Evolutionary conservation across 1,284 basidiomycete species (phyloP).

Genomic region (Ceratobasidium sp.): DNA sequence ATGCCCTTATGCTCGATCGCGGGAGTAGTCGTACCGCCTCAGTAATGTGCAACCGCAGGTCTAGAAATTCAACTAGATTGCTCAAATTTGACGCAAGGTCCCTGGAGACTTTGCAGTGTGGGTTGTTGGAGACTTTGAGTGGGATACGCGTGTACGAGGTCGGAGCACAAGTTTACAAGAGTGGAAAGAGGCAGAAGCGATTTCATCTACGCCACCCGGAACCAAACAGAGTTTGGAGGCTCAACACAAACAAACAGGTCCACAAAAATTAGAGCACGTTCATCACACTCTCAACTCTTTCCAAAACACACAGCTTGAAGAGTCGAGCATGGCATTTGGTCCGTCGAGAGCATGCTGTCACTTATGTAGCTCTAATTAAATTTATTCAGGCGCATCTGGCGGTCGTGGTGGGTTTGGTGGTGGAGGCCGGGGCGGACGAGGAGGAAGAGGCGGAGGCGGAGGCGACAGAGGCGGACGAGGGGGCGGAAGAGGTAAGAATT

Average conservation of each 20-base stretch:
- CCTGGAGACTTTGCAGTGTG: background rate
- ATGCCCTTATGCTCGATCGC: background rate
- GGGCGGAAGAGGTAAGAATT: constrained; percentile 40
- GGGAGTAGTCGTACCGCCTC: background rate
- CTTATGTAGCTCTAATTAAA: background rate
- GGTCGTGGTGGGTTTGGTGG: constrained; percentile 49
- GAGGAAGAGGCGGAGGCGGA: constrained; percentile 46
- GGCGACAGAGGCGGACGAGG: constrained; percentile 46
- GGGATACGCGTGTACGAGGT: background rate
- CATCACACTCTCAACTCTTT: constrained; percentile 11
- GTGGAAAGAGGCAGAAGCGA: constrained; percentile 13
- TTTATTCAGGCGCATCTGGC: constrained; percentile 34
- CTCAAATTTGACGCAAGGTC: too few relatives aligned
- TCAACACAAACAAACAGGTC: constrained; percentile 19
- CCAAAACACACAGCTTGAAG: background rate
- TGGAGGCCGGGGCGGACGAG: constrained; percentile 48
- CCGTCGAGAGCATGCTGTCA: background rate
- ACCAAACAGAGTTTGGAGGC: constrained; percentile 21
- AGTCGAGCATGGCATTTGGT: constrained; percentile 24
- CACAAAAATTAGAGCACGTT: constrained; percentile 36
- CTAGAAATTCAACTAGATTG: too few relatives aligned
- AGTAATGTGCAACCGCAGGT: background rate
- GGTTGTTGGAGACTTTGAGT: background rate
- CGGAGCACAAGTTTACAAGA: constrained; percentile 25
- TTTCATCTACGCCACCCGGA: constrained; percentile 20